Base-by-base conservation (phyloP, 768 basidiomycete species). In the Hygrocybe coccinea region DNA sequence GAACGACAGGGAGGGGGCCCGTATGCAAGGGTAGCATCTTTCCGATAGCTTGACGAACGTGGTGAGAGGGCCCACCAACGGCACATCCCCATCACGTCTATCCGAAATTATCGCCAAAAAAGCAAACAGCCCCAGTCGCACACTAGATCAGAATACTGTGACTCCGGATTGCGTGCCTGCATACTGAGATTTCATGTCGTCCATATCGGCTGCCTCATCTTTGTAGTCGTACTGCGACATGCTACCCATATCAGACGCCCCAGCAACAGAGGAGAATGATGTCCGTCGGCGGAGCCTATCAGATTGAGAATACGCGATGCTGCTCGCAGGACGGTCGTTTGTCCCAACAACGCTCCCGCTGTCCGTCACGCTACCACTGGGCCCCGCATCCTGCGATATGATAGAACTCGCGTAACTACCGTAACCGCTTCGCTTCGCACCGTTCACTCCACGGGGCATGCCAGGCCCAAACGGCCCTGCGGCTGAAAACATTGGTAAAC, bases 161-260 rank as follows among this genome's bases (percentile, higher is more conserved):
- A 93, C 79, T 44, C 91, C 90, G 47, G 84, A 82, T 67, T 91
- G 91, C 14, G 89, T 91, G 24, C 87, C 88, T 7, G 88, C 76
- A 67, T 93, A 93, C 70, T 94, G 91, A 55, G 85, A 87, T 74
- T 91, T 89, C 79, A 92, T 83, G 67, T 94, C 91, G 67, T 93
- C 91, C 65, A 84, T 67, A 65, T 92, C 91, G 29, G 75, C 79
- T 43, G 79, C 78, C 56, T 89, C 91, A 65, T 92, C 91, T 68
- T 93, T 93, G 73, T 93, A 93, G 60, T 82, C 81, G 65, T 91
- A 82, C 64, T 81, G 83, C 38, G 87, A 87, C 59, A 90, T 66
- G 67, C 88, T 89, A 43, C 89, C 91, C 65, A 88, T 71, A 63
- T 92, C 91, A 54, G 85, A 87, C 33, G 82, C 76, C 10, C 89